These are phyloP conservation scores for Lactuca saligna DNA, from an alignment of 129 eudicot genomes.

Conservation along the genomic window DNA sequence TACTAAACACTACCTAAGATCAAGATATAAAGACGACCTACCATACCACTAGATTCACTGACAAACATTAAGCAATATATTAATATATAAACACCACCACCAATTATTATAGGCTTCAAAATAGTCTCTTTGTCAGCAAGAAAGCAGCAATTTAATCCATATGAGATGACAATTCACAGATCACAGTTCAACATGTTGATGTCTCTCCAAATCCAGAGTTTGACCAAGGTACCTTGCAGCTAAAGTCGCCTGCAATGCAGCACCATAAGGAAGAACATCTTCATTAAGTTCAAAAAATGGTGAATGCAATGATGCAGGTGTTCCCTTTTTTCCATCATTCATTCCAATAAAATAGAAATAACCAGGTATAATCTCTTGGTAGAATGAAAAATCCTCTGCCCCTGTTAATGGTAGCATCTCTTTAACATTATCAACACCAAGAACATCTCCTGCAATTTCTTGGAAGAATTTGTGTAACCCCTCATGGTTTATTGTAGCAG, in stretches of 20 bases:
- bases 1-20: background rate
- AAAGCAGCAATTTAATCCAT: background rate
- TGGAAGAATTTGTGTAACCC: constrained; percentile 28
- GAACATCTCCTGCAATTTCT: constrained; percentile 27
- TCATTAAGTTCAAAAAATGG: constrained; percentile 38
- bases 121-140: constrained; percentile 1
- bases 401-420: constrained; percentile 30
- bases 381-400: constrained; percentile 40
- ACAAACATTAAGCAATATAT: background rate
- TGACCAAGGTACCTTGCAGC: constrained; percentile 29
- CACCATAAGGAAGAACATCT: constrained; percentile 42
- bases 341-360: constrained; percentile 39
- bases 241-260: constrained; percentile 37
- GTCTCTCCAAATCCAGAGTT: background rate
- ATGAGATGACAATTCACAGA: background rate
- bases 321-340: constrained; percentile 22
- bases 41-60: background rate
- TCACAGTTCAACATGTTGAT: background rate
- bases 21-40: background rate
- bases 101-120: background rate
- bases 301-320: constrained; percentile 28
- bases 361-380: constrained; percentile 38
- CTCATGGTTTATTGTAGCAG: constrained; percentile 33
- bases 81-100: constrained; percentile 1
- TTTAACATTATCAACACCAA: constrained; percentile 31